Conservation (phyloP, 179 eudicot genomes). For the Beta lomatogona region DNA sequence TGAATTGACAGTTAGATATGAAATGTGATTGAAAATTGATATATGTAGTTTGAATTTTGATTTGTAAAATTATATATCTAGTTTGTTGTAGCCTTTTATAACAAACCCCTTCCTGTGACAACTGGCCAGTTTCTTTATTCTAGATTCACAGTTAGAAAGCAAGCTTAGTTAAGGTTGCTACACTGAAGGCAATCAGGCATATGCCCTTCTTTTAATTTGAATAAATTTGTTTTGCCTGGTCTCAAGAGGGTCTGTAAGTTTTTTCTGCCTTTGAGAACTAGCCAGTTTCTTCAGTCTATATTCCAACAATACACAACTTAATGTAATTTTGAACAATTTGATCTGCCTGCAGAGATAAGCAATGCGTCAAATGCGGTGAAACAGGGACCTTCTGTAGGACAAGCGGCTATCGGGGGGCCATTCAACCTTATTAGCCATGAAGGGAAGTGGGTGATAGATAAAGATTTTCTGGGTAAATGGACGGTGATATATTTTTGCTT, state of each 20-base stretch:
- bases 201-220: not conserved
- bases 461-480: constrained; percentile 87
- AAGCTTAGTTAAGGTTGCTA: not conserved
- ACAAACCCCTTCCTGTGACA: too few species aligned
- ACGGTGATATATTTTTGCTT: constrained; percentile 86
- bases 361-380: constrained; percentile 69
- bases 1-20: not conserved
- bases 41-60: not conserved
- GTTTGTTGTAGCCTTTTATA: not conserved
- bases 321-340: not conserved
- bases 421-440: constrained; percentile 78
- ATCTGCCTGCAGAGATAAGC: constrained; percentile 57
- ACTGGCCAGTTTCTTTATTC: too few species aligned
- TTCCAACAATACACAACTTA: not conserved
- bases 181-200: not conserved
- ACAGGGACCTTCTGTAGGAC: constrained; percentile 93
- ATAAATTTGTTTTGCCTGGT: not conserved
- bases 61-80: not conserved
- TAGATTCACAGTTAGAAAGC: not conserved
- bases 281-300: not conserved
- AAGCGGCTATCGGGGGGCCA: constrained; percentile 95
- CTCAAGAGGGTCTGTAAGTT: not conserved
- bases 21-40: not conserved
- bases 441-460: constrained; percentile 76
- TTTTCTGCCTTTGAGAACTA: not conserved